Evolutionary conservation across 768 basidiomycete species (phyloP).

Genomic region (Mycena capillaripes): DNA sequence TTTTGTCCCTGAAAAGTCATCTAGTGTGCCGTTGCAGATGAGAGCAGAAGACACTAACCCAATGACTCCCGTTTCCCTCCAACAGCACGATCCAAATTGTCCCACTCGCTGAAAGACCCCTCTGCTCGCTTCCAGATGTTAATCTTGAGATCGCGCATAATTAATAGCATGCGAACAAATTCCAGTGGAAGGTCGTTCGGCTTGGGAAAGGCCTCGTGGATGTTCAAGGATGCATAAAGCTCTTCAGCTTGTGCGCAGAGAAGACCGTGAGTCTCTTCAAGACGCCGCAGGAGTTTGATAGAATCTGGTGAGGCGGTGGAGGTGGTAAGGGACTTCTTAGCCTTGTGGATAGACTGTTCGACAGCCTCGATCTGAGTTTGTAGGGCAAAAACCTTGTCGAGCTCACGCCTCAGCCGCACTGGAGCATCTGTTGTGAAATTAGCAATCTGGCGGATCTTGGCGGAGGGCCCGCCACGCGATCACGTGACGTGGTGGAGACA

Average conservation of each 20-base stretch:
- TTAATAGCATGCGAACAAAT: slow-evolving; percentile 48
- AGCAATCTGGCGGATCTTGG: neutral
- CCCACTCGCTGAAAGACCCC: slow-evolving; percentile 53
- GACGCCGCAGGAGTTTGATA: neutral
- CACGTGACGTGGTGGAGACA: slow-evolving; percentile 17
- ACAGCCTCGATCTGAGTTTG: slow-evolving; percentile 45
- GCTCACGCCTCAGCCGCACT: slow-evolving; percentile 46
- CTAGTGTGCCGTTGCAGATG: too few relatives aligned
- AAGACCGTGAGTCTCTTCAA: neutral
- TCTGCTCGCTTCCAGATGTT: slow-evolving; percentile 51
- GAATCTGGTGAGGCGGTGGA: neutral
- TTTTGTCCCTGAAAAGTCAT: neutral
- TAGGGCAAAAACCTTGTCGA: slow-evolving; percentile 47
- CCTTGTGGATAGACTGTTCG: slow-evolving; percentile 39
- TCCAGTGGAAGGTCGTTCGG: slow-evolving; percentile 44
- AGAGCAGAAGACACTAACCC: neutral
- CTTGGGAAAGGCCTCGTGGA: slow-evolving; percentile 48
- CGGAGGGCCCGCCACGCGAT: neutral
- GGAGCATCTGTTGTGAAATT: neutral
- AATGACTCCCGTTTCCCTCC: neutral
- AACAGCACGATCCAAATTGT: slow-evolving; percentile 49
- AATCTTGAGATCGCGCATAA: slow-evolving; percentile 55
- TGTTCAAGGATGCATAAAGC: slow-evolving; percentile 52
- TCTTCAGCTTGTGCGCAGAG: slow-evolving; percentile 43
- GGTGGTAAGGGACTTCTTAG: slow-evolving; percentile 21